A percentile compares a stretch with the other conserved stretches of the same genome.
These are phyloP conservation scores for Hysterium pulicare DNA, from an alignment of 2,329 filamentous ascomycete species.

Conservation along the genomic window DNA sequence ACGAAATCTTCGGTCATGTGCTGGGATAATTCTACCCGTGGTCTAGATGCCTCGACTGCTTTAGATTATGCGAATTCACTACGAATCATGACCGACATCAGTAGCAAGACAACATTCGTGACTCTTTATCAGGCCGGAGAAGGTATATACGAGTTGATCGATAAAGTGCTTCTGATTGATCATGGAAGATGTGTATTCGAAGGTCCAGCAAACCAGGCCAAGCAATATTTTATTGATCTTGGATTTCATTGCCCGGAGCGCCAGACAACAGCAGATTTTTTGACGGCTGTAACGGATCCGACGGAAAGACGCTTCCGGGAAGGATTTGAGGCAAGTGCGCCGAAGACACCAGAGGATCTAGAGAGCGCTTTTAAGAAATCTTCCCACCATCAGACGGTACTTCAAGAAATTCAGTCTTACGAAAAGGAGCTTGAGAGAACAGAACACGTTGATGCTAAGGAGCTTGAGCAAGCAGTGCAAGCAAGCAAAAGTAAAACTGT, in stretches of 20 bases:
- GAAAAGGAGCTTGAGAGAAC: constrained; percentile 19
- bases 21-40: constrained; percentile 78
- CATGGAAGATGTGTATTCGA: constrained; percentile 67
- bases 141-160: constrained; percentile 69
- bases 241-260: constrained; percentile 59
- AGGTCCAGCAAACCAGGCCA: constrained; percentile 59
- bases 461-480: constrained; percentile 35
- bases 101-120: constrained; percentile 66
- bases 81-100: constrained; percentile 76
- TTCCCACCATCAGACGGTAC: constrained; percentile 36
- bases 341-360: constrained; percentile 41
- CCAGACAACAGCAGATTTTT: constrained; percentile 73
- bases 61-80: constrained; percentile 75
- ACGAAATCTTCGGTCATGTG: constrained; percentile 69
- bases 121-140: constrained; percentile 71
- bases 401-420: constrained; percentile 39
- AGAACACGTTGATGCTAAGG: constrained; percentile 44
- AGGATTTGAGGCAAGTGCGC: constrained; percentile 39
- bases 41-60: constrained; percentile 75
- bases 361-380: constrained; percentile 50
- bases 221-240: constrained; percentile 63
- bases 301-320: constrained; percentile 65
- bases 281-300: constrained; percentile 72
- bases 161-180: constrained; percentile 78
- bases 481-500: constrained; percentile 36